Conservation (phyloP, 179 eudicot species). For the Spinacia oleracea region DNA sequence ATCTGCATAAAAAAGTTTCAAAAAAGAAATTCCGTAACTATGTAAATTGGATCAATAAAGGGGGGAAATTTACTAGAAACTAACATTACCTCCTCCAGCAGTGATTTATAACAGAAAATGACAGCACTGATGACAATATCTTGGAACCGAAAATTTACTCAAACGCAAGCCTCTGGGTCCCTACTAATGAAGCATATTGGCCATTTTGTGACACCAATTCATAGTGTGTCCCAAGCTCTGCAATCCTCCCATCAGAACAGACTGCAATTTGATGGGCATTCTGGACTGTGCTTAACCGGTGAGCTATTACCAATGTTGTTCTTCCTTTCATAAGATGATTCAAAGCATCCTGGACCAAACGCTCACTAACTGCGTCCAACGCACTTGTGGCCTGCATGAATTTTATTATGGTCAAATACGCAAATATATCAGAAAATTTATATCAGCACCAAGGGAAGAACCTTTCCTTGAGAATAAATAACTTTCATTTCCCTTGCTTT, state of each 20-base stretch:
- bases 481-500: not conserved
- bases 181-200: conserved; percentile 85
- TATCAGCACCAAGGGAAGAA: not conserved
- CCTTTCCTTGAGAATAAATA: not conserved
- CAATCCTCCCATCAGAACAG: conserved; percentile 79
- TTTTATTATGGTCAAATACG: not conserved
- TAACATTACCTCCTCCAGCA: conserved; percentile 3
- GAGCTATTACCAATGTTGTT: conserved; percentile 97
- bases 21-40: not conserved
- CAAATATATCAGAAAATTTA: not conserved
- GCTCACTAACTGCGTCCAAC: conserved; percentile 89
- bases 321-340: conserved; percentile 90
- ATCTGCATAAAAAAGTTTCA: not conserved
- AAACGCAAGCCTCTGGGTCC: conserved; percentile 88
- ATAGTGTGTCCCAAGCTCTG: conserved; percentile 88
- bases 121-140: conserved; percentile 7
- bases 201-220: conserved; percentile 69
- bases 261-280: conserved; percentile 95
- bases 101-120: conserved; percentile 6
- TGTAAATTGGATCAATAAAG: not conserved
- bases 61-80: not conserved
- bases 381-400: conserved; percentile 92
- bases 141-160: conserved; percentile 42
- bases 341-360: conserved; percentile 85
- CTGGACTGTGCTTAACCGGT: conserved; percentile 94